A percentile compares a stretch with the other conserved stretches of the same genome.
These are phyloP conservation scores for Suhomyces guaymorum DNA, from an alignment of 1,139 yeast genomes.

Conservation along the genomic window DNA sequence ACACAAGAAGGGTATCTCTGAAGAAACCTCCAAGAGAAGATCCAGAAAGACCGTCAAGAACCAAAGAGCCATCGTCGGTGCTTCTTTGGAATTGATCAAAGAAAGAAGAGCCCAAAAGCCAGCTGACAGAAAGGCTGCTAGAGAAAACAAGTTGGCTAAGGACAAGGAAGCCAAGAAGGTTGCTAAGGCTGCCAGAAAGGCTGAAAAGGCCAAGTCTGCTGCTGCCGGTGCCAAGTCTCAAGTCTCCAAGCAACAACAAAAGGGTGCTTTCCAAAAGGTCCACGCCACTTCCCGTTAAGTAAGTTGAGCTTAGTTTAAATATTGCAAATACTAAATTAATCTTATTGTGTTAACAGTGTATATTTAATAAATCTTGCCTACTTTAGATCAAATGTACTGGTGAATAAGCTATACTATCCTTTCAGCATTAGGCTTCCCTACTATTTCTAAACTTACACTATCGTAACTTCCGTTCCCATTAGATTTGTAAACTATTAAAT, in stretches of 20 bases:
- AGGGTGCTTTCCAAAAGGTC: slow-evolving; percentile 96
- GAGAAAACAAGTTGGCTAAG: slow-evolving; percentile 86
- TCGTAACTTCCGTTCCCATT: no score
- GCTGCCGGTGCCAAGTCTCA: slow-evolving; percentile 63
- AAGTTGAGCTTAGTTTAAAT: slow-evolving; percentile 15
- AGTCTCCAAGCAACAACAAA: slow-evolving; percentile 82
- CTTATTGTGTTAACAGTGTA: slow-evolving; percentile 22
- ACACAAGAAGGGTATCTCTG: slow-evolving; percentile 99
- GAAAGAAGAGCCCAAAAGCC: slow-evolving; percentile 97
- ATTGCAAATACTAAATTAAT: slow-evolving; percentile 14
- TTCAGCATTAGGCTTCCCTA: no score
- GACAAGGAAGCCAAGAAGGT: slow-evolving; percentile 96
- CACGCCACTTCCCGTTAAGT: slow-evolving; percentile 93
- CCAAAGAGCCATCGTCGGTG: slow-evolving; percentile 99
- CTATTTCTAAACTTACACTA: no score
- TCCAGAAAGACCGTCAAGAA: slow-evolving; percentile 96
- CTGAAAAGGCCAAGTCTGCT: slow-evolving; percentile 85
- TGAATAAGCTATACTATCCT: no score
- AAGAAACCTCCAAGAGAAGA: slow-evolving; percentile 97
- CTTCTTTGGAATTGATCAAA: slow-evolving; percentile 95
- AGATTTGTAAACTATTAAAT: no score
- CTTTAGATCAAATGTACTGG: no score
- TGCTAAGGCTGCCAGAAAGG: slow-evolving; percentile 92
- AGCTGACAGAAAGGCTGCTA: slow-evolving; percentile 96
- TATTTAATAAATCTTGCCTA: slow-evolving; percentile 18